Percentiles rank a stretch among this genome's conserved stretches.
Evolutionary conservation across 805 yeast genomes (phyloP).

Genomic region (Starmerella vaccinii): DNA sequence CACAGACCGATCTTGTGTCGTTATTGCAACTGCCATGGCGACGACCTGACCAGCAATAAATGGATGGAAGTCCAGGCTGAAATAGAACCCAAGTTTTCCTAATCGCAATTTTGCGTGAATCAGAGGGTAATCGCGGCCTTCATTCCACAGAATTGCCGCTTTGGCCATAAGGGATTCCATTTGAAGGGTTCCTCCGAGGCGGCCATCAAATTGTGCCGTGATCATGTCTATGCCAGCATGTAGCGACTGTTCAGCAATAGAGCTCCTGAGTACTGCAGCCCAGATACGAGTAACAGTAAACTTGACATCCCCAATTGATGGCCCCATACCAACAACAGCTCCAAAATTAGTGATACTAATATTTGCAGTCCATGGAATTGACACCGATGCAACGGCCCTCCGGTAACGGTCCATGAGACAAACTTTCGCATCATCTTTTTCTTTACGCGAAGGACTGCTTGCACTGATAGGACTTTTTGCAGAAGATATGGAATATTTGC

Average conservation of each 20-base stretch:
- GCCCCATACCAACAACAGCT: slow-evolving; percentile 67
- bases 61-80: slow-evolving; percentile 76
- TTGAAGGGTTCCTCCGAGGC: slow-evolving; percentile 63
- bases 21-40: slow-evolving; percentile 44
- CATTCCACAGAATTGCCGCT: slow-evolving; percentile 65
- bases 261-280: slow-evolving; percentile 56
- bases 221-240: slow-evolving; percentile 49
- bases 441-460: not conserved
- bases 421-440: not conserved
- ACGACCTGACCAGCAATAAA: slow-evolving; percentile 55
- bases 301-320: slow-evolving; percentile 60
- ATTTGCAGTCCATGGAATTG: slow-evolving; percentile 67
- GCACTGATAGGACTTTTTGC: not conserved
- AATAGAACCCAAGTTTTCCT: slow-evolving; percentile 45
- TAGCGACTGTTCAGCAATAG: slow-evolving; percentile 62
- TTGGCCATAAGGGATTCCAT: slow-evolving; percentile 44
- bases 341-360: slow-evolving; percentile 43
- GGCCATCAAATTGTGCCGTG: slow-evolving; percentile 52
- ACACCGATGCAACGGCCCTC: slow-evolving; percentile 49
- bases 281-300: slow-evolving; percentile 51
- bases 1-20: slow-evolving; percentile 43
- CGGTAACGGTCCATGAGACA: slow-evolving; percentile 35
- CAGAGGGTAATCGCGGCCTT: slow-evolving; percentile 48
- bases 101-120: slow-evolving; percentile 53
- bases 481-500: slow-evolving; percentile 14